phyloP scores from a whole-genome alignment of 768 basidiomycete genomes.

The Candolleomyces eurysporus region DNA sequence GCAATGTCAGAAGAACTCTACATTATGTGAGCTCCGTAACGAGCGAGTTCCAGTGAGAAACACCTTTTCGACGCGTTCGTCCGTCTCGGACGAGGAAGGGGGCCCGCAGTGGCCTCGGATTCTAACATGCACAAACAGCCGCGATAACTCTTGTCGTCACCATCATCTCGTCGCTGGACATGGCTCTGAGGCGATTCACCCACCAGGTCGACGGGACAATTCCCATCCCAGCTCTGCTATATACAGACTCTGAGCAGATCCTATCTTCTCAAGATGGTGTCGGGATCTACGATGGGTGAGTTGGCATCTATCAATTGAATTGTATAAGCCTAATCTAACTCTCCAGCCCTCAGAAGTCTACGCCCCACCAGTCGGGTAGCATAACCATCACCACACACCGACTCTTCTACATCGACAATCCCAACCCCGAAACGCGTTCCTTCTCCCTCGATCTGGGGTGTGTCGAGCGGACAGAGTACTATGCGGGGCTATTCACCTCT shows the following conservation, averaged over 20 bases:
- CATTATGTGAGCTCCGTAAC: background rate
- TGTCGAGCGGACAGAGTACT: constrained; percentile 80
- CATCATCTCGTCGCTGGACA: constrained; percentile 15
- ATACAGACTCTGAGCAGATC: constrained; percentile 71
- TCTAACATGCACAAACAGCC: background rate
- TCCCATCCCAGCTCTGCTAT: constrained; percentile 72
- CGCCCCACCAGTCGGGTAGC: constrained; percentile 73
- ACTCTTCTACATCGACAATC: constrained; percentile 72
- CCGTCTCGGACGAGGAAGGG: background rate
- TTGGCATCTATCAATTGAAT: constrained; percentile 12
- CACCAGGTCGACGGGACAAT: constrained; percentile 70
- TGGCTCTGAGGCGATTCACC: constrained; percentile 58
- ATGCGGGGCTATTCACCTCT: constrained; percentile 86
- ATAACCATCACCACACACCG: constrained; percentile 79
- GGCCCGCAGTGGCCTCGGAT: background rate
- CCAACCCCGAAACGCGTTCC: constrained; percentile 51
- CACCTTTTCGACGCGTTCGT: background rate
- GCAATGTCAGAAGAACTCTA: background rate
- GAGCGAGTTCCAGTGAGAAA: background rate
- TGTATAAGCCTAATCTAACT: constrained; percentile 23
- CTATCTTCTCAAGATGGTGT: constrained; percentile 73
- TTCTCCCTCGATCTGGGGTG: constrained; percentile 64
- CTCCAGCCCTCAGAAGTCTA: constrained; percentile 75
- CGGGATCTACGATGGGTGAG: constrained; percentile 92
- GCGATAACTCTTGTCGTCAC: background rate